These are phyloP conservation scores for Lipomyces anomalus DNA, from an alignment of 805 yeast genomes.

Conservation along the genomic window DNA sequence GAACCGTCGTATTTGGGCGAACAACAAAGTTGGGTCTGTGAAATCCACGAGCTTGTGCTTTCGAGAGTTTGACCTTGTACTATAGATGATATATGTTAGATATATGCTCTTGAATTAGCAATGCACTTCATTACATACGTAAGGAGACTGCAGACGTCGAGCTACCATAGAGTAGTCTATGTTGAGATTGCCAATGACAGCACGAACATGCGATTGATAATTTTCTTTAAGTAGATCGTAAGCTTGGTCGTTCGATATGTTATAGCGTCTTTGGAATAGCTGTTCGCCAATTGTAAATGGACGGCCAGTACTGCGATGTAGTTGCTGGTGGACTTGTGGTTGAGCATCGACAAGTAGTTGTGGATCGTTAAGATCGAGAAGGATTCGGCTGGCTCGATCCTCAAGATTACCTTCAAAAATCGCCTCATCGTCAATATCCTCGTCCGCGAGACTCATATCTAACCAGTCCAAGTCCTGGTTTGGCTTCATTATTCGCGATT, in stretches of 20 bases:
- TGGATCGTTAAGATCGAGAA: constrained; percentile 84
- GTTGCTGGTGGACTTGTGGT: constrained; percentile 6
- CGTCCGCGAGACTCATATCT: constrained; percentile 27
- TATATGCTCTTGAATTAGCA: too few species aligned
- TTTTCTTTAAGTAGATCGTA: constrained; percentile 78
- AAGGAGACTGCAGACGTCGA: constrained; percentile 78
- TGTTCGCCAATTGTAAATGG: constrained; percentile 47
- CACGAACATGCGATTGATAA: constrained; percentile 84
- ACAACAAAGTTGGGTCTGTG: constrained; percentile 74
- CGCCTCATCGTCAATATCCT: constrained; percentile 47
- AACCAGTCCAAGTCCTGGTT: constrained; percentile 16
- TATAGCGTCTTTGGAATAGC: constrained; percentile 55
- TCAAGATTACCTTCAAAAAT: constrained; percentile 62
- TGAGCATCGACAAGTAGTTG: constrained; percentile 58
- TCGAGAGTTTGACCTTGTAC: constrained; percentile 69
- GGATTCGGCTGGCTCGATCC: constrained; percentile 29
- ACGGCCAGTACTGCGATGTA: constrained; percentile 17
- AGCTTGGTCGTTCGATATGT: constrained; percentile 81
- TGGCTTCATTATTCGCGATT: constrained; percentile 5
- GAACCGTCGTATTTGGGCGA: constrained; percentile 70
- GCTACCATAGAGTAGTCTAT: constrained; percentile 94
- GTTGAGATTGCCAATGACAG: constrained; percentile 82
- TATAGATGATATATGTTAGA: too few species aligned
- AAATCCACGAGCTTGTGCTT: constrained; percentile 64
- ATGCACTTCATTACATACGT: constrained; percentile 32